phyloP scores from a whole-genome alignment of 352 stramenopile species.

The Globisporangium parvum region DNA sequence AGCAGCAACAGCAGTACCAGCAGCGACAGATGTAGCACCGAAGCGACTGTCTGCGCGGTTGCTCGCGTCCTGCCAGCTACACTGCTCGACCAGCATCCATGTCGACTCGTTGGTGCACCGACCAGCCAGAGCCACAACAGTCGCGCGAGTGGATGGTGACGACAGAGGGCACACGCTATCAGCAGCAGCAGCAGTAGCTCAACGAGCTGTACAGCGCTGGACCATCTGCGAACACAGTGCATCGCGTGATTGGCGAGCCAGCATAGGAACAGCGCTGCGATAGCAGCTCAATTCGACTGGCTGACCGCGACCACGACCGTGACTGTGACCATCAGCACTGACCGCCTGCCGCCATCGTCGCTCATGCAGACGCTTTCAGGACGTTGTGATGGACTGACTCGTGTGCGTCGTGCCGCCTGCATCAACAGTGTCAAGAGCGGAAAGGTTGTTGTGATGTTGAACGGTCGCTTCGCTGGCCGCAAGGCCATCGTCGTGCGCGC shows the following conservation, averaged over 20 bases:
- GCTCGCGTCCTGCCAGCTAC: background rate
- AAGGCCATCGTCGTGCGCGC: constrained; percentile 99
- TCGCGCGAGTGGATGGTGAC: background rate
- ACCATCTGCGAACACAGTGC: background rate
- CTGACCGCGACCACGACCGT: background rate
- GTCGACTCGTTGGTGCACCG: background rate
- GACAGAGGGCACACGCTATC: background rate
- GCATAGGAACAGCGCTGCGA: background rate
- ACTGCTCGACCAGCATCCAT: background rate
- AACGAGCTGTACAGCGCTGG: no score
- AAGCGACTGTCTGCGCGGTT: background rate
- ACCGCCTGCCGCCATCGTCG: background rate
- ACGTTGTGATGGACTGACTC: constrained; percentile 8
- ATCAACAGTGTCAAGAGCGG: constrained; percentile 92
- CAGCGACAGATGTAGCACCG: background rate
- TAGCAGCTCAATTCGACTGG: background rate
- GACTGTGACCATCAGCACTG: background rate
- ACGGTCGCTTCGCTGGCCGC: constrained; percentile 97
- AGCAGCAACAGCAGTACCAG: background rate
- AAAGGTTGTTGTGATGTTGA: constrained; percentile 99
- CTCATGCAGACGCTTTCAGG: background rate
- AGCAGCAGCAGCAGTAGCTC: background rate
- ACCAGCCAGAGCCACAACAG: no score
- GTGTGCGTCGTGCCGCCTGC: constrained; percentile 9
- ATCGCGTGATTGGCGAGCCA: background rate